phyloP scores from a whole-genome alignment of 345 rosid genomes.

The Erodium maritimum region DNA sequence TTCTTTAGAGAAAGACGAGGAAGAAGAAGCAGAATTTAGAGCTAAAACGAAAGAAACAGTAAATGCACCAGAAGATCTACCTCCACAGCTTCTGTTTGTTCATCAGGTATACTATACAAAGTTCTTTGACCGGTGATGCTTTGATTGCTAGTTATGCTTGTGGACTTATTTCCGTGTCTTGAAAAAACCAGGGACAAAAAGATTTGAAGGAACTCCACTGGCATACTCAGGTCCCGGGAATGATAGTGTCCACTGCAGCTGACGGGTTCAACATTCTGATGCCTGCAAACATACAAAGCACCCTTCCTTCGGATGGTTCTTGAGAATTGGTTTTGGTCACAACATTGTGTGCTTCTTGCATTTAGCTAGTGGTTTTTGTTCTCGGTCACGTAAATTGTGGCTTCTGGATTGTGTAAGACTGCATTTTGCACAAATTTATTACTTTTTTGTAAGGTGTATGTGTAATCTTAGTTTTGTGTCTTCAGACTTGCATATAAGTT shows the following conservation, averaged over 20 bases:
- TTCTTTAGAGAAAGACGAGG: slow-evolving; percentile 85
- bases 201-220: slow-evolving; percentile 95
- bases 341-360: not conserved
- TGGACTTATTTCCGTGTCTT: not conserved
- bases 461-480: too few species aligned
- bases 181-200: slow-evolving; percentile 61
- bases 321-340: slow-evolving; percentile 4
- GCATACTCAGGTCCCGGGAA: slow-evolving; percentile 88
- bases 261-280: slow-evolving; percentile 86
- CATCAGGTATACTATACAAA: slow-evolving; percentile 51
- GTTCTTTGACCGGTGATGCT: not conserved
- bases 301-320: slow-evolving; percentile 52
- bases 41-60: slow-evolving; percentile 74
- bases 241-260: slow-evolving; percentile 69
- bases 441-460: too few species aligned
- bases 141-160: not conserved
- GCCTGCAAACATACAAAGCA: slow-evolving; percentile 85
- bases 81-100: slow-evolving; percentile 92
- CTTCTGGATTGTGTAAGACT: too few species aligned
- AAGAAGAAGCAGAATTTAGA: slow-evolving; percentile 88
- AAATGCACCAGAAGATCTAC: slow-evolving; percentile 69
- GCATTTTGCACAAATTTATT: too few species aligned
- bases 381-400: too few species aligned
- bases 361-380: too few species aligned
- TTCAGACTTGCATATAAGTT: too few species aligned